Conservation (phyloP, 2,329 filamentous ascomycete genomes). For the Talaromyces marneffei region DNA sequence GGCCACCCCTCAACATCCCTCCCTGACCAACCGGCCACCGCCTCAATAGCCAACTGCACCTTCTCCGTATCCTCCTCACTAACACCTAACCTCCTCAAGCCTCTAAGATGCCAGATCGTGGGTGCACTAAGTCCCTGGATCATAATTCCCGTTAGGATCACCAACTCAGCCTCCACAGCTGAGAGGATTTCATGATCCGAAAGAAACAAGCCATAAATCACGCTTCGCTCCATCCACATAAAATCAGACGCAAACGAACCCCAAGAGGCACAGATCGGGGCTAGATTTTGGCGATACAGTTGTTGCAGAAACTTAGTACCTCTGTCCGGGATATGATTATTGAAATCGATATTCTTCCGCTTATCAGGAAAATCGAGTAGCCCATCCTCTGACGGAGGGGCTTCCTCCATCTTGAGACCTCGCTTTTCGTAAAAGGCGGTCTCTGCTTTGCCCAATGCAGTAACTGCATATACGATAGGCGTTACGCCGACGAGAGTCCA, state of each 20-base stretch:
- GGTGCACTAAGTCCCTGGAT: conserved; percentile 39
- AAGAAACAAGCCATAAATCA: conserved; percentile 58
- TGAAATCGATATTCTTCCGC: conserved; percentile 20
- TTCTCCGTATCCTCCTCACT: conserved; percentile 37
- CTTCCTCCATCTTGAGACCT: conserved; percentile 17
- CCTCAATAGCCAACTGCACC: conserved; percentile 22
- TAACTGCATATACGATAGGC: conserved; percentile 25
- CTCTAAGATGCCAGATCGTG: conserved; percentile 44
- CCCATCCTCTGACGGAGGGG: conserved; percentile 9
- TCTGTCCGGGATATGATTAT: conserved; percentile 20
- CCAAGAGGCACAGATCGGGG: conserved; percentile 28
- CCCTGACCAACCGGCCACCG: conserved; percentile 19
- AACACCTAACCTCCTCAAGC: conserved; percentile 36
- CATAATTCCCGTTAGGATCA: conserved; percentile 42
- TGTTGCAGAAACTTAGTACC: conserved; percentile 26
- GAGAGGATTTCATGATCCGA: conserved; percentile 39
- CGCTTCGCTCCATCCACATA: conserved; percentile 65
- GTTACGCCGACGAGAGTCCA: conserved; percentile 30
- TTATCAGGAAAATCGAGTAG: conserved; percentile 16
- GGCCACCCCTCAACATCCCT: conserved; percentile 19
- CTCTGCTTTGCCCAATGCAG: conserved; percentile 25
- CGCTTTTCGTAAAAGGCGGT: conserved; percentile 14
- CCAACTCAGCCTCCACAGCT: conserved; percentile 41
- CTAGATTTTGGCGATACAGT: conserved; percentile 26
- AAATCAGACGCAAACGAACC: conserved; percentile 45